Base-by-base conservation (phyloP, 116 monocot species). In the Trichopus zeylanicus region DNA sequence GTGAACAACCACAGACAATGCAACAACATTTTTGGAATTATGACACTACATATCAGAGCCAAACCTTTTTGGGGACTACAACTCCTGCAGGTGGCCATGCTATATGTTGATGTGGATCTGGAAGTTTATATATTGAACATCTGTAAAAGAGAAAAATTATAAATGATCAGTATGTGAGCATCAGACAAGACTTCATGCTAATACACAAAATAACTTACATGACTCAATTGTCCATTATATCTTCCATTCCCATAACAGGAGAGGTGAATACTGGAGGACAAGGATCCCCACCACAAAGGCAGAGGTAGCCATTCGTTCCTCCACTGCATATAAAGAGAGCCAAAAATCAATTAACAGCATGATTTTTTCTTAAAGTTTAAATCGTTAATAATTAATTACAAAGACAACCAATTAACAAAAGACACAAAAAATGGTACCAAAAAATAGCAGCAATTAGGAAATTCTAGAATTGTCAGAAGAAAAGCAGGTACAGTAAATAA, bases 171-270 rank as follows among this genome's bases (percentile, higher is more conserved):
- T 4, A 42, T 18, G 16, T n/a, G n/a, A 2, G 4, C 13, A 3
- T 42, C 2, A 42, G 42, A 42, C n/a, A 42, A n/a, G 42, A 42
- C 13, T 42, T 42, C 3, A 42, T 26, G 25, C 32, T 24, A 31
- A 23, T 16, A 54, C 5, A 54, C 3, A 6, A 73, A 48, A 5
- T 49, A 48, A 15, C 83, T 79, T 80, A 91, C 97, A 97, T 75
- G 74, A 97, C 91, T 84, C 80, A 84, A 73, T 97, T 97, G 63
- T 90, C 85, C 73, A 83, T 78, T 64, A 97, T 88, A 72, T 84
- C 91, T 69, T 87, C 83, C 84, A 97, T 57, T 51, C 82, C 91
- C 31, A 71, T 20, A 38, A 97, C 75, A 63, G 97, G 97, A 68
- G 87, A 91, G 51, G 85, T 74, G 71, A 97, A 97, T 26, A 97